Evolutionary conservation across 352 stramenopile species (phyloP).

Genomic region (Globisporangium lucens): DNA sequence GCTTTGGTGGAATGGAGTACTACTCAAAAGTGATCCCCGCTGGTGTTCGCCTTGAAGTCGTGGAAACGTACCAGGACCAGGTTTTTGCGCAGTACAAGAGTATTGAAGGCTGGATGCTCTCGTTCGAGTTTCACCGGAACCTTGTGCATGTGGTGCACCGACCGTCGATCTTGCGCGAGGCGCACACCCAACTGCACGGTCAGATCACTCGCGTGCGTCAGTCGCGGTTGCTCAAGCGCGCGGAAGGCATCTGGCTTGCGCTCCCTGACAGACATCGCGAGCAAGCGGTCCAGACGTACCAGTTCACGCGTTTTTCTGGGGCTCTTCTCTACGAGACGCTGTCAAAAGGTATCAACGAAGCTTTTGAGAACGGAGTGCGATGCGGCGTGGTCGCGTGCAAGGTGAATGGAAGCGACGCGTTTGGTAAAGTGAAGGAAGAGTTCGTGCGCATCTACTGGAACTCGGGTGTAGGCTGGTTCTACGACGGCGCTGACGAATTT

Average conservation of each 20-base stretch:
- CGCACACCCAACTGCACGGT: slow-evolving; percentile 47
- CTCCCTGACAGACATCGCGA: slow-evolving; percentile 37
- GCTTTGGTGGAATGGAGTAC: slow-evolving; percentile 66
- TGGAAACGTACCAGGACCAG: slow-evolving; percentile 65
- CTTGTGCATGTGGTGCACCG: slow-evolving; percentile 59
- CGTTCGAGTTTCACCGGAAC: slow-evolving; percentile 68
- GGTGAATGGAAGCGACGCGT: slow-evolving; percentile 35
- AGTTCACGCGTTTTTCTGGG: slow-evolving; percentile 46
- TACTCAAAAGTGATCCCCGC: slow-evolving; percentile 58
- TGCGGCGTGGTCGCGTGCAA: slow-evolving; percentile 41
- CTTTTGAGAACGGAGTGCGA: slow-evolving; percentile 33
- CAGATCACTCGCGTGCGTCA: slow-evolving; percentile 49
- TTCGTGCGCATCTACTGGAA: slow-evolving; percentile 53
- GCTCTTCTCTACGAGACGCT: slow-evolving; percentile 39
- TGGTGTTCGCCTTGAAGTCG: slow-evolving; percentile 47
- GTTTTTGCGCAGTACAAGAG: slow-evolving; percentile 55
- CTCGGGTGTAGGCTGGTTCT: slow-evolving; percentile 7
- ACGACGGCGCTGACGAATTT: slow-evolving; percentile 32
- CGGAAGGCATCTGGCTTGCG: slow-evolving; percentile 40
- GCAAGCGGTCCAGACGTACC: slow-evolving; percentile 42
- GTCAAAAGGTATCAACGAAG: slow-evolving; percentile 30
- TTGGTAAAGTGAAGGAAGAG: slow-evolving; percentile 45
- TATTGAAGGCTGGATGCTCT: slow-evolving; percentile 55
- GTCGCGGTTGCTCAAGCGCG: slow-evolving; percentile 37
- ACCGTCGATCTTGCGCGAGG: slow-evolving; percentile 51